These are phyloP conservation scores for Lagerstroemia speciosa DNA, from an alignment of 345 rosid species.

Conservation along the genomic window DNA sequence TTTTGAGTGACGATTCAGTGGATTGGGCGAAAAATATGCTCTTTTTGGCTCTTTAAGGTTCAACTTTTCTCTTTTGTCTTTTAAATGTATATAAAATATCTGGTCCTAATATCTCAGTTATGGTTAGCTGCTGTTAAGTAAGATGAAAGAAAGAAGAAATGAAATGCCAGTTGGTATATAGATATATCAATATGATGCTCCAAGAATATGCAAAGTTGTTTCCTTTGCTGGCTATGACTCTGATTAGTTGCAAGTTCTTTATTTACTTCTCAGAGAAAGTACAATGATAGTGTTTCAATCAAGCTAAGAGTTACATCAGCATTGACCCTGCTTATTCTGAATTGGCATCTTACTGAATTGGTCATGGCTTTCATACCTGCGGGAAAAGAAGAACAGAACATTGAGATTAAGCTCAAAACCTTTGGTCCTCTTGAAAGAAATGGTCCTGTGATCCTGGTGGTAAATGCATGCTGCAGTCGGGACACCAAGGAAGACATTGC, in stretches of 20 bases:
- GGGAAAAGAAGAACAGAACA: slow-evolving; percentile 63
- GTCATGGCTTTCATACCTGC: slow-evolving; percentile 16
- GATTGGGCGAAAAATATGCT: slow-evolving; percentile 33
- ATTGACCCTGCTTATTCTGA: neutral
- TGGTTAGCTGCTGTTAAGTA: neutral
- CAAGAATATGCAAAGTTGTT: too few species aligned
- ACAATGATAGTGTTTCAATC: neutral
- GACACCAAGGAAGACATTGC: slow-evolving; percentile 41
- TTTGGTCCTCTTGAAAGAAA: slow-evolving; percentile 35
- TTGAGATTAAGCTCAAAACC: slow-evolving; percentile 58
- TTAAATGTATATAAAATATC: neutral
- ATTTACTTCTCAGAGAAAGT: too few species aligned
- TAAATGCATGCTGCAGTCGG: slow-evolving; percentile 71
- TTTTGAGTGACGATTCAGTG: slow-evolving; percentile 42
- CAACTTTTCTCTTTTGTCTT: slow-evolving; percentile 12
- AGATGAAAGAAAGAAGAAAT: neutral
- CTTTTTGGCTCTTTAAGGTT: slow-evolving; percentile 52
- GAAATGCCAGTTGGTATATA: neutral
- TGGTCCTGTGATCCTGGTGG: slow-evolving; percentile 48
- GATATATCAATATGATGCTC: too few species aligned
- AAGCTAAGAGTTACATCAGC: neutral
- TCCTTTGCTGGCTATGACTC: too few species aligned
- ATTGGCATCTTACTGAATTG: too few species aligned
- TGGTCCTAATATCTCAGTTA: too few species aligned
- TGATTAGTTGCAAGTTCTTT: neutral